A percentile compares a stretch with the other conserved stretches of the same genome.
Conservation (phyloP, 768 basidiomycete genomes). For the Lactifluus subvellereus region DNA sequence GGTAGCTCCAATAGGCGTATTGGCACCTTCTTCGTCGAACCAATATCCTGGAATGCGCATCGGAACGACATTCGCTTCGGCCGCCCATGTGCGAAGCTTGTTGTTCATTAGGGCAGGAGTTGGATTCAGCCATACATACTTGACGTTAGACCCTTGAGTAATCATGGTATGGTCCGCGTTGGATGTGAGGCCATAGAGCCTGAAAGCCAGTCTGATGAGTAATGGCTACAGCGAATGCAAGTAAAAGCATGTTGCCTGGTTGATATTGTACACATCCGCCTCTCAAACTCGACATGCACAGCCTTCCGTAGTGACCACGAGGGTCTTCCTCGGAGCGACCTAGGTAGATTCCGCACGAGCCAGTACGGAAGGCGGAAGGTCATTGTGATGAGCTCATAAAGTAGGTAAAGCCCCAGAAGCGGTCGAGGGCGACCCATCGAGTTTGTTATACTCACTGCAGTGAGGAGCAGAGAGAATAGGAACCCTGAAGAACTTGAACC, state of each 20-base stretch:
- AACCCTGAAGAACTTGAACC: too few species aligned
- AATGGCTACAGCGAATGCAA: neutral
- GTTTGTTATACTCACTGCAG: neutral
- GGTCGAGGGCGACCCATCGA: neutral
- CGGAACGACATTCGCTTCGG: constrained; percentile 19
- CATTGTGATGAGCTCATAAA: neutral
- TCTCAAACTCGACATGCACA: neutral
- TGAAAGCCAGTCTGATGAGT: neutral
- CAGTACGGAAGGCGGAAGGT: constrained; percentile 8
- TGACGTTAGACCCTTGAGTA: neutral
- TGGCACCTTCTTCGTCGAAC: constrained; percentile 7
- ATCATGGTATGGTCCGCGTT: constrained; percentile 1
- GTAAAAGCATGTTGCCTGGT: neutral
- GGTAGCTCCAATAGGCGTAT: neutral
- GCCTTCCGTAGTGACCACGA: neutral
- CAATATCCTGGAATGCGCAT: constrained; percentile 24
- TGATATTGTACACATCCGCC: neutral
- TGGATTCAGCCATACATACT: constrained; percentile 18
- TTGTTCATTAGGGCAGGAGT: constrained; percentile 10
- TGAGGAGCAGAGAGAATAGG: neutral
- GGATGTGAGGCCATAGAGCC: neutral
- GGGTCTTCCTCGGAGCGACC: neutral
- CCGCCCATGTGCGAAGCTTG: constrained; percentile 15
- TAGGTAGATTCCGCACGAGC: neutral
- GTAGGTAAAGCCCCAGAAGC: neutral